phyloP scores from a whole-genome alignment of 2,329 filamentous ascomycete genomes.

The Talaromyces sp. region DNA sequence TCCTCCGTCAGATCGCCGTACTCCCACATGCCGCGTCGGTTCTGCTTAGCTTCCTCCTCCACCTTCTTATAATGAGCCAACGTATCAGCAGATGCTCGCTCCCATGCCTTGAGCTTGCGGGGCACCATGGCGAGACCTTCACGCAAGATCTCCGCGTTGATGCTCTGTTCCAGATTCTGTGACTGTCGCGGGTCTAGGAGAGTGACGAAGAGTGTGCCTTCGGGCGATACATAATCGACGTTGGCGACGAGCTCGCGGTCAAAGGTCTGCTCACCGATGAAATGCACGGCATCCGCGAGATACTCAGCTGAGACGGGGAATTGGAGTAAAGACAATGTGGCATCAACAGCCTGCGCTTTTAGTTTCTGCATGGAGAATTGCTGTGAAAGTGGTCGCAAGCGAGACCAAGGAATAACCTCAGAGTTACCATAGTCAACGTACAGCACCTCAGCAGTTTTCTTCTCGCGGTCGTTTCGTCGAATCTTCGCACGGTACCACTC shows the following conservation, averaged over 20 bases:
- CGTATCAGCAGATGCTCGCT: constrained; percentile 70
- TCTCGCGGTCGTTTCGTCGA: constrained; percentile 85
- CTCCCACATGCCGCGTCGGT: constrained; percentile 90
- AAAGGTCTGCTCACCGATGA: constrained; percentile 71
- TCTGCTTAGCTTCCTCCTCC: constrained; percentile 74
- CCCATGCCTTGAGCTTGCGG: constrained; percentile 87
- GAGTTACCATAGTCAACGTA: constrained; percentile 97
- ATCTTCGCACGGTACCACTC: constrained; percentile 94
- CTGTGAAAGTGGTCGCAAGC: constrained; percentile 75
- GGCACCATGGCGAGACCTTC: constrained; percentile 89
- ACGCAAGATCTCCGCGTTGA: constrained; percentile 83
- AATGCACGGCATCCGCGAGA: constrained; percentile 72
- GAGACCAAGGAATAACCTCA: constrained; percentile 80
- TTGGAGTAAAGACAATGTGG: constrained; percentile 82
- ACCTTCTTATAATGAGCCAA: constrained; percentile 69
- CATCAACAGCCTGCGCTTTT: constrained; percentile 82
- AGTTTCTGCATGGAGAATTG: constrained; percentile 80
- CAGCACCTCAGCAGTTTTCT: constrained; percentile 82
- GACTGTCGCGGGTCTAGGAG: constrained; percentile 72
- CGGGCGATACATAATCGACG: constrained; percentile 80
- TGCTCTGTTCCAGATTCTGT: constrained; percentile 66
- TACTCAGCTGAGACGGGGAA: constrained; percentile 81
- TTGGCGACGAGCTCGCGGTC: constrained; percentile 79
- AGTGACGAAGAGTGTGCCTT: constrained; percentile 80
- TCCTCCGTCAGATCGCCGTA: constrained; percentile 96